Evolutionary conservation across 2,329 filamentous ascomycete species (phyloP).

Genomic region (Achaetomium macrosporum): DNA sequence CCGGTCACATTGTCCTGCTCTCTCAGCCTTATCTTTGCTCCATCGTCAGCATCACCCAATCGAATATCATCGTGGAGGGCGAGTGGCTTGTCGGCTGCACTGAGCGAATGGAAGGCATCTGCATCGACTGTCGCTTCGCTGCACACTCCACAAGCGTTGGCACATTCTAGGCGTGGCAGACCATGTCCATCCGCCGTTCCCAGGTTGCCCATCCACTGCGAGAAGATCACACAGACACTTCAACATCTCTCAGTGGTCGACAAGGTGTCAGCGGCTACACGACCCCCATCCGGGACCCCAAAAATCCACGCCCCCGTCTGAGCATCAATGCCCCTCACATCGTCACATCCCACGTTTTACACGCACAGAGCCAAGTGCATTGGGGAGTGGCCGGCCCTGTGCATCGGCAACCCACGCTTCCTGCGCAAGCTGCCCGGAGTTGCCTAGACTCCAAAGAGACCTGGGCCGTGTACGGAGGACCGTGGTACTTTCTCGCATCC

Average conservation of each 20-base stretch:
- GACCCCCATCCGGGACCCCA: conserved; percentile 23
- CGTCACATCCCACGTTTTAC: conserved; percentile 25
- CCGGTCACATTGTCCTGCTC: conserved; percentile 9
- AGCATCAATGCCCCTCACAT: conserved; percentile 19
- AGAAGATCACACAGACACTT: background rate
- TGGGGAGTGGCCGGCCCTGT: conserved; percentile 1
- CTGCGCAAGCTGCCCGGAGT: conserved; percentile 21
- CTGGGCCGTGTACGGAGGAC: conserved; percentile 18
- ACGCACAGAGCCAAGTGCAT: conserved; percentile 17
- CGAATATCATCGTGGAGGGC: background rate
- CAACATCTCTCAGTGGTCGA: background rate
- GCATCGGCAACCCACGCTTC: conserved; percentile 18
- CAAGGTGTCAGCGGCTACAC: conserved; percentile 11
- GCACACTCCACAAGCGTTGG: conserved; percentile 19
- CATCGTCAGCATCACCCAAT: conserved; percentile 5
- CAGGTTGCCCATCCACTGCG: background rate
- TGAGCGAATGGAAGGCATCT: conserved; percentile 11
- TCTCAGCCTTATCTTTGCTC: background rate
- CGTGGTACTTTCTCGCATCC: conserved; percentile 25
- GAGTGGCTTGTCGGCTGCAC: conserved; percentile 4
- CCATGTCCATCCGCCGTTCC: conserved; percentile 8
- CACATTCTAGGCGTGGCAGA: conserved; percentile 11
- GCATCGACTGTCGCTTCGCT: conserved; percentile 13
- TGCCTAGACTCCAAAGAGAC: conserved; percentile 28
- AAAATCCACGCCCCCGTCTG: conserved; percentile 20